Evolutionary conservation across 192 early-diverging fungal species (phyloP), one percentile per base, ranked within the genome.

Genomic region (Allomyces arbusculus): DNA sequence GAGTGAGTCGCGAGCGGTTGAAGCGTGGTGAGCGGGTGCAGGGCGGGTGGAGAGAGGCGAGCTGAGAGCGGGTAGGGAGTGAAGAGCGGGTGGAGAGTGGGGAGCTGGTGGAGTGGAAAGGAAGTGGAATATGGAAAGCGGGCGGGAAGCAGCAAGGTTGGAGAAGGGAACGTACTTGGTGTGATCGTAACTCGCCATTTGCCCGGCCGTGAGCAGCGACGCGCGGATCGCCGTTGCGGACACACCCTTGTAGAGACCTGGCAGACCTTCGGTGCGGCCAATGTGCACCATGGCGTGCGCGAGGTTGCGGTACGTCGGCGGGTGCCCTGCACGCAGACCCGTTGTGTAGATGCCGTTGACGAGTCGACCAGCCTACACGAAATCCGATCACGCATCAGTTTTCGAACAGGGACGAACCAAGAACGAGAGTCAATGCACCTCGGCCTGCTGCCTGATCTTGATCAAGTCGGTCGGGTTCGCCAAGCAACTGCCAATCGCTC

Each of bases 181-280:
- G 22, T 74, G 73, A 61, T 81, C 79, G 65, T 81, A 81, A 0
- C 74, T 71, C 4, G 78, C 76, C 23, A 81, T 64, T 64, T 81
- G 79, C 1, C 73, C 74, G 10, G 73, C 79, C 3, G 79, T 79
- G 33, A 81, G 70, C 10, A 79, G 67, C 64, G 73, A 72, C 9
- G 79, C 79, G 4, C 78, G 68, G 12, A 73, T 68, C 23, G 70
- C 73, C 8, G 79, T 81, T 9, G 77, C 77, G 10, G 71, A 67
- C 26, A 79, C 78, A 5, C 79, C 79, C 26, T 73, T 68, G 40
- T 78, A 81, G 10, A 81, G 66, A 24, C 76, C 76, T 14, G 68
- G 66, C 23, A 73, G 58, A 11, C 75, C 75, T 43, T 76, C 73
- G 44, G 72, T 68, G 1, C 62, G 55, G 58, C 70, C 73, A 40